phyloP scores from a whole-genome alignment of 768 basidiomycete species.

The Phanerochaete carnosa region DNA sequence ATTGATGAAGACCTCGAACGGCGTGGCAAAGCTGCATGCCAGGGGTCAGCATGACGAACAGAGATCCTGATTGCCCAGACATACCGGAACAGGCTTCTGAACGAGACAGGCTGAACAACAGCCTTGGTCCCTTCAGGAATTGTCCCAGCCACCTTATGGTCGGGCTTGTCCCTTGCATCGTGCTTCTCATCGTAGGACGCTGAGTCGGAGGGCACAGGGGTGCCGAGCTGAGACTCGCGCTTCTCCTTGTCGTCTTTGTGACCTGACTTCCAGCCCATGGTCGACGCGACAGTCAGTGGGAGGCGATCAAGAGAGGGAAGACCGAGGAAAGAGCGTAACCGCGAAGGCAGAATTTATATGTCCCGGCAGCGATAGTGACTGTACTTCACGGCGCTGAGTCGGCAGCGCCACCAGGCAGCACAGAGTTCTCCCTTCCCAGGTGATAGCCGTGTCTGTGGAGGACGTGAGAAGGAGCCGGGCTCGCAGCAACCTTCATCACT shows the following conservation, averaged over 20 bases:
- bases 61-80: not conserved
- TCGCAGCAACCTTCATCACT: slow-evolving; percentile 73
- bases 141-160: not conserved
- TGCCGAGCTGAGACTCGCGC: not conserved
- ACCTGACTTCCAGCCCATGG: not conserved
- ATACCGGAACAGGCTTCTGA: slow-evolving; percentile 1
- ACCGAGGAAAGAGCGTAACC: not conserved
- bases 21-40: slow-evolving; percentile 64
- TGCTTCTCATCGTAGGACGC: slow-evolving; percentile 3
- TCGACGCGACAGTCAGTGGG: not conserved
- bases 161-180: not conserved
- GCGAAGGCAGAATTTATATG: not conserved
- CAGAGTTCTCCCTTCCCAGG: not conserved
- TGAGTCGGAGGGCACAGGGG: slow-evolving; percentile 1
- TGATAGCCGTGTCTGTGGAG: not conserved
- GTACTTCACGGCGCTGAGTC: not conserved
- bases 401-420: not conserved
- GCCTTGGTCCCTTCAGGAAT: not conserved
- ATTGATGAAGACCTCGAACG: slow-evolving; percentile 62
- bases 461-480: slow-evolving; percentile 60
- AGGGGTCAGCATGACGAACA: not conserved
- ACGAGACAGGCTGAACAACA: not conserved
- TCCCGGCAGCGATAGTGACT: not conserved
- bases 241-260: not conserved
- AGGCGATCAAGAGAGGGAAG: not conserved